Evolutionary conservation across 2,329 filamentous ascomycete genomes (phyloP).

Genomic region (Trichoderma sp.): DNA sequence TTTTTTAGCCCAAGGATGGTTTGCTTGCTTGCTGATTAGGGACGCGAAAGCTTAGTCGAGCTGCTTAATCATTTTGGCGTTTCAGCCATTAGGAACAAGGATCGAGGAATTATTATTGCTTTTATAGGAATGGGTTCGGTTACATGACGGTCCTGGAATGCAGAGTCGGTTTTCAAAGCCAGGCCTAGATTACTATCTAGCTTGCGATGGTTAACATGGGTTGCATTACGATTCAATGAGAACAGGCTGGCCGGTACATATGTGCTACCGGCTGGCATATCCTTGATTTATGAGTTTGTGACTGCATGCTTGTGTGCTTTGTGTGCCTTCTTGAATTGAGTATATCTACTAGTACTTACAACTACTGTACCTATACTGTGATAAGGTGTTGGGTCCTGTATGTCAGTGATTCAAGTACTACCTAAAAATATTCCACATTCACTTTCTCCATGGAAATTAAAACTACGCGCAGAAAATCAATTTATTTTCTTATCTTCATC

Average conservation of each 20-base stretch:
- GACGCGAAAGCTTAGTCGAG: slow-evolving; percentile 23
- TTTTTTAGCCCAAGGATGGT: slow-evolving; percentile 21
- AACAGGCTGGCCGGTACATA: neutral
- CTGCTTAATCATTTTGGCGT: slow-evolving; percentile 34
- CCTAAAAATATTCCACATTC: too few species aligned
- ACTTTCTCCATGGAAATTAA: too few species aligned
- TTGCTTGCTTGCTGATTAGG: slow-evolving; percentile 29
- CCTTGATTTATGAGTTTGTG: neutral
- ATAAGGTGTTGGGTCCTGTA: too few species aligned
- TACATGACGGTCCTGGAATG: slow-evolving; percentile 36
- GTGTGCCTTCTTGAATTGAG: neutral
- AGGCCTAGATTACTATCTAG: slow-evolving; percentile 23
- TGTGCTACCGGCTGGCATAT: neutral
- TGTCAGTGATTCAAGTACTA: too few species aligned
- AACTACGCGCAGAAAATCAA: too few species aligned
- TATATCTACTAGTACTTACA: too few species aligned
- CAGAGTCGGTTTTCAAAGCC: slow-evolving; percentile 34
- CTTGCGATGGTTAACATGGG: slow-evolving; percentile 16
- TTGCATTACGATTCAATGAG: slow-evolving; percentile 20
- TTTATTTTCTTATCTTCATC: neutral
- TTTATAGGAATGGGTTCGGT: slow-evolving; percentile 35
- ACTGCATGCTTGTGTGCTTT: neutral
- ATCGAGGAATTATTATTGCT: slow-evolving; percentile 34
- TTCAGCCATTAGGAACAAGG: slow-evolving; percentile 36
- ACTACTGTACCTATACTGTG: too few species aligned